Evolutionary conservation across 1,139 yeast genomes (phyloP).

Genomic region (Tardiomyces blankii): DNA sequence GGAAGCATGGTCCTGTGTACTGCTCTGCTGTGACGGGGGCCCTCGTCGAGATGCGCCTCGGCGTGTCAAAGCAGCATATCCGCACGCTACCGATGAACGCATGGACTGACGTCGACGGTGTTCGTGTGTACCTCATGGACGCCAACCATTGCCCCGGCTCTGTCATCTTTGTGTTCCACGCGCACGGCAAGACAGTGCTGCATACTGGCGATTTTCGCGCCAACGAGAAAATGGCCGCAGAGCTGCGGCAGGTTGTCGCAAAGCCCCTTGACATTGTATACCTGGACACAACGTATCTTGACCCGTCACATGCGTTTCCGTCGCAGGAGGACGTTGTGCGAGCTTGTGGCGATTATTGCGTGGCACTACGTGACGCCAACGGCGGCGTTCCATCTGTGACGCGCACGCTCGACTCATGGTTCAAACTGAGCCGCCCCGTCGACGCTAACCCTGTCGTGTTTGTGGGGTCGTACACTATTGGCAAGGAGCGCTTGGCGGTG

Average conservation of each 20-base stretch:
- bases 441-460: constrained; percentile 33
- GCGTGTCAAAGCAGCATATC: constrained; percentile 44
- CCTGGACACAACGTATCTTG: constrained; percentile 80
- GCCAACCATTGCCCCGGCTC: constrained; percentile 99
- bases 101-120: constrained; percentile 29
- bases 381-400: constrained; percentile 10
- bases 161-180: constrained; percentile 62
- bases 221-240: constrained; percentile 28
- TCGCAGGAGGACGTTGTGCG: constrained; percentile 58
- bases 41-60: constrained; percentile 42
- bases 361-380: constrained; percentile 23
- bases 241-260: constrained; percentile 18
- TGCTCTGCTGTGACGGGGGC: constrained; percentile 62
- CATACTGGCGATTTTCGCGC: constrained; percentile 96
- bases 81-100: constrained; percentile 36
- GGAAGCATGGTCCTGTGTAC: constrained; percentile 61
- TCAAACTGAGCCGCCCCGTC: constrained; percentile 4
- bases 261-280: constrained; percentile 22
- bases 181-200: constrained; percentile 33
- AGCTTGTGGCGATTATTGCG: constrained; percentile 44
- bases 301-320: constrained; percentile 68
- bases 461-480: constrained; percentile 88
- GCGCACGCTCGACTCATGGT: constrained; percentile 12
- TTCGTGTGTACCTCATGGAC: constrained; percentile 54
- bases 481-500: constrained; percentile 78